Conservation (phyloP, 768 basidiomycete species). For the Psilocybe cubensis region DNA sequence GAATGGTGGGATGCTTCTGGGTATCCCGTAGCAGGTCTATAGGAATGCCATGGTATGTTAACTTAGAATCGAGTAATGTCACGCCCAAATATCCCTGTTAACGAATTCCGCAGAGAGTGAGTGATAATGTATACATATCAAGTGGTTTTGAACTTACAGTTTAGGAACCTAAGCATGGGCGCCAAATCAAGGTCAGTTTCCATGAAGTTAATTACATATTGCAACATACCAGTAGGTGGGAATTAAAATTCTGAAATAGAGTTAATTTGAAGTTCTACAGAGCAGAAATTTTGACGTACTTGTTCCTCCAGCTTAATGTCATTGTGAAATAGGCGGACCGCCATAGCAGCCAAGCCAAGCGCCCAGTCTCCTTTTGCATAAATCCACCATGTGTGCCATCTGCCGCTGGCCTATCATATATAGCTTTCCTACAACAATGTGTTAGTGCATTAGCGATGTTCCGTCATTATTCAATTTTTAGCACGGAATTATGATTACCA, state of each 20-base stretch:
- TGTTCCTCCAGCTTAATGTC: constrained; percentile 74
- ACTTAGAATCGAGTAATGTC: constrained; percentile 70
- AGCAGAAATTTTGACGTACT: constrained; percentile 41
- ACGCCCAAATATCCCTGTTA: constrained; percentile 77
- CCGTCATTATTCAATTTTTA: background rate
- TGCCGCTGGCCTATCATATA: constrained; percentile 67
- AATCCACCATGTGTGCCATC: constrained; percentile 41
- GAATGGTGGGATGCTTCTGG: background rate
- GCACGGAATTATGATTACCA: constrained; percentile 46
- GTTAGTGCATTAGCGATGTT: too few relatives aligned
- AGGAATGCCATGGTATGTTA: background rate
- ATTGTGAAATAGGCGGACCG: constrained; percentile 81
- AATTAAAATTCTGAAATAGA: constrained; percentile 54
- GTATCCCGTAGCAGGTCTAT: constrained; percentile 20
- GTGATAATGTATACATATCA: constrained; percentile 9
- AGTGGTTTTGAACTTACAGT: constrained; percentile 46
- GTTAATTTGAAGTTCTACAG: background rate
- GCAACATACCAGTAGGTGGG: constrained; percentile 63
- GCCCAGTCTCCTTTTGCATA: constrained; percentile 63
- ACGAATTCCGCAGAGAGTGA: constrained; percentile 5
- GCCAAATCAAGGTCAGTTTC: background rate
- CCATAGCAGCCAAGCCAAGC: constrained; percentile 81
- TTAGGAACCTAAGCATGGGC: constrained; percentile 57
- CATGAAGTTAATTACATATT: background rate
- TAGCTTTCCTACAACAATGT: constrained; percentile 61